These are phyloP conservation scores for Williopsis jadinii DNA, from an alignment of 1,139 yeast genomes.

Conservation along the genomic window DNA sequence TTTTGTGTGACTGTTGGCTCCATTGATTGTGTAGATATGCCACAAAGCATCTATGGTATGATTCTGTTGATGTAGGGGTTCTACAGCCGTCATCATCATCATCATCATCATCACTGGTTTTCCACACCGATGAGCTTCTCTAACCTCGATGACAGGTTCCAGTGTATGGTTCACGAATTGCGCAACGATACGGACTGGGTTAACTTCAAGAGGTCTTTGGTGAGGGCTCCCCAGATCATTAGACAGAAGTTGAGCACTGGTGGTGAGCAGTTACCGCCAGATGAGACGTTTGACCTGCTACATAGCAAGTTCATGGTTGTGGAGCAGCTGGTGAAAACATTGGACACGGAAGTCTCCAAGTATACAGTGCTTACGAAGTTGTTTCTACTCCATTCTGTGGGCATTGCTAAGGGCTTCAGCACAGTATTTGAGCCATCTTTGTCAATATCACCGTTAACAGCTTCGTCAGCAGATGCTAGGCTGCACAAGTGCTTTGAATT, in stretches of 20 bases:
- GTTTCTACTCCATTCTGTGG: slow-evolving; percentile 19
- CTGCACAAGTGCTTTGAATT: background rate
- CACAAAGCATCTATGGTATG: no score
- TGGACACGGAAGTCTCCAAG: slow-evolving; percentile 22
- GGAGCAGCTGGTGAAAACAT: slow-evolving; percentile 19
- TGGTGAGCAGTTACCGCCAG: slow-evolving; percentile 29
- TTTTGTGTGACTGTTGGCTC: no score
- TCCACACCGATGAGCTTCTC: no score
- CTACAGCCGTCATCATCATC: no score
- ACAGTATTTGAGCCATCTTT: slow-evolving; percentile 21
- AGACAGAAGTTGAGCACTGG: slow-evolving; percentile 28
- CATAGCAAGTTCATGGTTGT: slow-evolving; percentile 20
- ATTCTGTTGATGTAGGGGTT: no score
- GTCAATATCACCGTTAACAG: background rate
- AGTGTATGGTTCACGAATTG: slow-evolving; percentile 19
- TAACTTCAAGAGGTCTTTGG: slow-evolving; percentile 17
- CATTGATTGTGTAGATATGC: no score
- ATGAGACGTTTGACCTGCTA: slow-evolving; percentile 33
- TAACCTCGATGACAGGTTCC: slow-evolving; percentile 10
- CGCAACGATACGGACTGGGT: slow-evolving; percentile 21
- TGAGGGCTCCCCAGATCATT: slow-evolving; percentile 30
- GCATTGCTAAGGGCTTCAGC: slow-evolving; percentile 20
- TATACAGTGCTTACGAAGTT: slow-evolving; percentile 15
- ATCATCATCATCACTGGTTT: no score
- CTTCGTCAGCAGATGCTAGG: background rate